These are phyloP conservation scores for Cucurbita pepo DNA, from an alignment of 306 rosid genomes.

Conservation along the genomic window DNA sequence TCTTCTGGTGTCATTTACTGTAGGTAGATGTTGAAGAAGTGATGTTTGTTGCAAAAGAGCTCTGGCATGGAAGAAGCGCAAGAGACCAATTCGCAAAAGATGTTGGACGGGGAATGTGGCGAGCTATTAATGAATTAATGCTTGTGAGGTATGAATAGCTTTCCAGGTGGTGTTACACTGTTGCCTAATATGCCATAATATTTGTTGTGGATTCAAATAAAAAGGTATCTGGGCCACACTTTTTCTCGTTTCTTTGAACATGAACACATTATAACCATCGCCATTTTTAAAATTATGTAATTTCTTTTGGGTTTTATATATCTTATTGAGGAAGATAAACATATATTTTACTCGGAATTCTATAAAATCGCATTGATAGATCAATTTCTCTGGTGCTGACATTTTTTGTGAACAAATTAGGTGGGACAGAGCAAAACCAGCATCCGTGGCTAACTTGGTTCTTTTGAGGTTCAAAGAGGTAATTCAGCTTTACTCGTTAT, in stretches of 20 bases:
- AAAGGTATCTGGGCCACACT: neutral
- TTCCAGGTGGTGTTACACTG: neutral
- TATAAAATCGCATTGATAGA: neutral
- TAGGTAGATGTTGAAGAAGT: slow-evolving; percentile 95
- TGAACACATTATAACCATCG: neutral
- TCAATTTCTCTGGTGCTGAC: slow-evolving; percentile 3
- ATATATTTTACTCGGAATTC: neutral
- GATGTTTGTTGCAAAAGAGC: slow-evolving; percentile 74
- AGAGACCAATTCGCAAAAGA: slow-evolving; percentile 55
- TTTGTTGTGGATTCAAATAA: slow-evolving; percentile 1
- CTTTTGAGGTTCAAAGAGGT: slow-evolving; percentile 87
- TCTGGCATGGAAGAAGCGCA: slow-evolving; percentile 93
- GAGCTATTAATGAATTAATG: slow-evolving; percentile 84
- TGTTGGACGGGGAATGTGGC: slow-evolving; percentile 95
- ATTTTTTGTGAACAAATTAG: slow-evolving; percentile 19
- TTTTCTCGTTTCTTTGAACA: neutral
- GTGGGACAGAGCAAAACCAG: slow-evolving; percentile 74
- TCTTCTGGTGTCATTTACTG: slow-evolving; percentile 1
- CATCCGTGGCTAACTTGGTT: slow-evolving; percentile 59
- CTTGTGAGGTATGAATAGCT: slow-evolving; percentile 56
- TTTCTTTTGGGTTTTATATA: neutral
- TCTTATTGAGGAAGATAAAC: neutral
- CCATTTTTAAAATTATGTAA: neutral
- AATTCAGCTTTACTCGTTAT: slow-evolving; percentile 2
- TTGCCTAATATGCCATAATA: neutral